Evolutionary conservation across 1,284 basidiomycete genomes (phyloP), one percentile per base, ranked within the genome.

Genomic region (Somion occarium): DNA sequence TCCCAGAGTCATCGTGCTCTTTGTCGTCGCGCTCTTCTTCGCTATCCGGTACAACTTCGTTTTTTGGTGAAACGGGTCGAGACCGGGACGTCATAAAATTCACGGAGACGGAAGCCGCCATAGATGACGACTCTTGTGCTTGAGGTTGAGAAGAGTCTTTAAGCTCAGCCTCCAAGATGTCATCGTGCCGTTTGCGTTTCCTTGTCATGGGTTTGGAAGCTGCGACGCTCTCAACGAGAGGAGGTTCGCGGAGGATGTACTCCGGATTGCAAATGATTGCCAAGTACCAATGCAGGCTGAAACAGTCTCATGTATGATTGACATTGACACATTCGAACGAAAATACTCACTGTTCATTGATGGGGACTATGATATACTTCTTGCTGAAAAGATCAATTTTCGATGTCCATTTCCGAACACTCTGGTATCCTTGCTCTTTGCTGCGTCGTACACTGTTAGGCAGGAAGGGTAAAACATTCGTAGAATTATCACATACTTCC

Each of bases 201-300:
- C 64, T 64, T 19, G 66, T 72, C 48, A 61, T 64, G n/a, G 50
- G 53, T 48, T 62, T 58, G 24, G 49, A 53, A 51, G 54, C 41
- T 55, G 24, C n/a, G 5, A 23, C 23, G 5, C 20, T 34, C 9
- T 22, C 38, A n/a, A 59, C 55, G 15, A 65, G 64, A 18, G 73
- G 66, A 2, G 73, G 74, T 5, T 76, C 74, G 46, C 65, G 62
- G 3, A 90, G 70, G 30, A 80, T 71, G 58, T 82, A 70, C 47
- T 79, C 80, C 0, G 97, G 96, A 53, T 91, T 86, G 67, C 85
- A 88, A 58, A 99, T 94, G 57, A 99, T 83, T 5, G 92, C 95
- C 20, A 99, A 79, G 67, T 97, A 99, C 97, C 97, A 99, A 71
- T 99, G 97, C 43, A 93, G 72, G 61, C 93, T 96, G n/a, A n/a